Evolutionary conservation across 169 alveolate genomes (phyloP).

Genomic region (Miamiensis avidus): DNA sequence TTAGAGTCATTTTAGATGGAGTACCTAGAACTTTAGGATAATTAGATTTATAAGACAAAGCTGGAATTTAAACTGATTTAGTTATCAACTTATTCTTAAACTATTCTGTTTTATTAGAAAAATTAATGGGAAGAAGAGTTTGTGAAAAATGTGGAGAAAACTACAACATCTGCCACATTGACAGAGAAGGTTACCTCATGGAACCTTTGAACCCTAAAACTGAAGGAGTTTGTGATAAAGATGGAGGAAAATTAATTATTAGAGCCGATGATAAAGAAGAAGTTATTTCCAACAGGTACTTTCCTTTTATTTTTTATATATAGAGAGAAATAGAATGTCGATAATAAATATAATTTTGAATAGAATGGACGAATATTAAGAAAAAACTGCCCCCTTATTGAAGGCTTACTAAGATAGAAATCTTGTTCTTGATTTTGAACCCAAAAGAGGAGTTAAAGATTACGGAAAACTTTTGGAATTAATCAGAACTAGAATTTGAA

Average conservation of each 20-base stretch:
- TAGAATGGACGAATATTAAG: slow-evolving; percentile 48
- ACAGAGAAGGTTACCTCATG: slow-evolving; percentile 51
- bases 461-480: slow-evolving; percentile 33
- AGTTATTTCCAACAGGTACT: slow-evolving; percentile 5
- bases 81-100: slow-evolving; percentile 48
- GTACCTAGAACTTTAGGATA: slow-evolving; percentile 50
- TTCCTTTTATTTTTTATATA: no score
- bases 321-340: not conserved
- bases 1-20: slow-evolving; percentile 50
- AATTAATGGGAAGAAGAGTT: slow-evolving; percentile 53
- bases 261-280: slow-evolving; percentile 57
- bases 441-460: slow-evolving; percentile 43
- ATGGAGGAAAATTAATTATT: slow-evolving; percentile 52
- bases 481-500: slow-evolving; percentile 16
- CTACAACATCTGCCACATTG: slow-evolving; percentile 44
- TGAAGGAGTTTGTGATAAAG: slow-evolving; percentile 52
- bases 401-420: slow-evolving; percentile 24
- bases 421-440: slow-evolving; percentile 36
- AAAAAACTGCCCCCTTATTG: slow-evolving; percentile 41
- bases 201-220: slow-evolving; percentile 53
- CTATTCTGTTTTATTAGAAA: slow-evolving; percentile 42
- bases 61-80: slow-evolving; percentile 34
- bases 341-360: slow-evolving; percentile 3
- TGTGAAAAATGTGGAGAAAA: slow-evolving; percentile 54
- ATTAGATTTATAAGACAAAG: slow-evolving; percentile 35